Base-by-base conservation (phyloP, 1,139 yeast genomes). In the Taphrina communis region DNA sequence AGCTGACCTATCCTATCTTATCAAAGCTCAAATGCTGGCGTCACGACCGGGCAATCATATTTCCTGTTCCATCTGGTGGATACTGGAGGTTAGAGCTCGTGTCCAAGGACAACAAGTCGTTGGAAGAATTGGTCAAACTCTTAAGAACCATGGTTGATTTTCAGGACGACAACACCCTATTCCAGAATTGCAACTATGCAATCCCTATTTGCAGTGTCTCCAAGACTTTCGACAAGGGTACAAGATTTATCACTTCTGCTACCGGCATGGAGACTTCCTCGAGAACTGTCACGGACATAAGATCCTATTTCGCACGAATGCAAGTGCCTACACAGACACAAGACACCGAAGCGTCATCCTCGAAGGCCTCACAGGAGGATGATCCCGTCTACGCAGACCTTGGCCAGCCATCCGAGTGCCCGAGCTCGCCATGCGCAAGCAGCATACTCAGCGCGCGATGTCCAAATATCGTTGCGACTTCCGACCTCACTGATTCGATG, bases 21-120 rank as follows among this genome's bases (percentile, higher is more conserved):
- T 42, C 58, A 14, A 53, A 36, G 35, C 58, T 53, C 42, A 53
- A 53, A n/a, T 53, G 58, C 42, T 53, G 58, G 58, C 19, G 58
- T 35, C 41, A 3, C 19, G 41, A 35, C 19, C 3, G 19, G 1
- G 31, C 42, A 6, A 36, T 53, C 9, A 14, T 53, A 41, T 53
- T 53, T 53, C 58, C 42, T 2, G 58, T 53, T 8, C 58, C 58
- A 2, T 53, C 58, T 8, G 58, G 58, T 2, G 58, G 58, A 8
- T 38, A 35, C 25, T 53, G 58, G 58, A 38, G 11, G 42, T 31
- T 53, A 6, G 25, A 12, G 42, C 21, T 38, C 8, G 39, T 36
- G 21, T 31, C 41, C 21, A 42, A 35, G 19, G 58, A 38, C 42
- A 35, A 19, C 21, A n/a, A 35, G 19, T n/a, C 58, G 6, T n/a